Conservation (phyloP, 345 rosid genomes). For the Eutrema yunnanense region DNA sequence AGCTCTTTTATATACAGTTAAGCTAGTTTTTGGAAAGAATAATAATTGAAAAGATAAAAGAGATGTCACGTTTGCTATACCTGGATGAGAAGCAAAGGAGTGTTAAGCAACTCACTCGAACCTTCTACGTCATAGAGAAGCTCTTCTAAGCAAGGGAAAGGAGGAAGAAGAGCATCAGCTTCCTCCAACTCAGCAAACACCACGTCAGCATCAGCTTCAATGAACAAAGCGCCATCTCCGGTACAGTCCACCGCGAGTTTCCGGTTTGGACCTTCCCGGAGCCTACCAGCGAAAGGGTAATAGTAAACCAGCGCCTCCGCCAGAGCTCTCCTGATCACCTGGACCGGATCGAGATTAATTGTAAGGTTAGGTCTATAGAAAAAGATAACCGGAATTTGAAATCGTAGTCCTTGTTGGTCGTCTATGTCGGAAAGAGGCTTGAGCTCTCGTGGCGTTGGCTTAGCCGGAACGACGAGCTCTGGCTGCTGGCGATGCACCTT, state of each 20-base stretch:
- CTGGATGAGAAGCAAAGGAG: slow-evolving; percentile 50
- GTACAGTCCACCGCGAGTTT: slow-evolving; percentile 56
- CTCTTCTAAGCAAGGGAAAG: slow-evolving; percentile 47
- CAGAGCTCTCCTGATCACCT: slow-evolving; percentile 37
- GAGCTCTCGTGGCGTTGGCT: slow-evolving; percentile 32
- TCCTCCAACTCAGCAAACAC: slow-evolving; percentile 32
- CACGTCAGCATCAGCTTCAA: slow-evolving; percentile 51
- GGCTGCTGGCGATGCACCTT: slow-evolving; percentile 26
- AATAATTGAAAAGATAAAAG: not conserved
- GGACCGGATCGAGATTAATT: slow-evolving; percentile 35
- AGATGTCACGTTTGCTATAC: not conserved
- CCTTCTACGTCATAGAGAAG: slow-evolving; percentile 51
- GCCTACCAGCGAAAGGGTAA: slow-evolving; percentile 55
- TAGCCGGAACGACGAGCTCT: slow-evolving; percentile 30
- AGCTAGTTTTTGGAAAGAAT: not conserved
- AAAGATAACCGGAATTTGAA: slow-evolving; percentile 24
- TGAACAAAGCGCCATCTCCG: slow-evolving; percentile 43
- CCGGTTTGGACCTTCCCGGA: slow-evolving; percentile 35
- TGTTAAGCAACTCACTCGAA: slow-evolving; percentile 33
- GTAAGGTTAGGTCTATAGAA: slow-evolving; percentile 19
- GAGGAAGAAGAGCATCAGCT: slow-evolving; percentile 45
- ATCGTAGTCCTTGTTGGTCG: slow-evolving; percentile 36
- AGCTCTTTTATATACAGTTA: not conserved
- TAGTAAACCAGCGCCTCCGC: slow-evolving; percentile 38
- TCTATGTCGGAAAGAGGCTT: slow-evolving; percentile 40